A percentile compares a stretch with the other conserved stretches of the same genome.
These are phyloP conservation scores for Nothomitra cinnamomea DNA, from an alignment of 2,329 filamentous ascomycete genomes.

Conservation along the genomic window DNA sequence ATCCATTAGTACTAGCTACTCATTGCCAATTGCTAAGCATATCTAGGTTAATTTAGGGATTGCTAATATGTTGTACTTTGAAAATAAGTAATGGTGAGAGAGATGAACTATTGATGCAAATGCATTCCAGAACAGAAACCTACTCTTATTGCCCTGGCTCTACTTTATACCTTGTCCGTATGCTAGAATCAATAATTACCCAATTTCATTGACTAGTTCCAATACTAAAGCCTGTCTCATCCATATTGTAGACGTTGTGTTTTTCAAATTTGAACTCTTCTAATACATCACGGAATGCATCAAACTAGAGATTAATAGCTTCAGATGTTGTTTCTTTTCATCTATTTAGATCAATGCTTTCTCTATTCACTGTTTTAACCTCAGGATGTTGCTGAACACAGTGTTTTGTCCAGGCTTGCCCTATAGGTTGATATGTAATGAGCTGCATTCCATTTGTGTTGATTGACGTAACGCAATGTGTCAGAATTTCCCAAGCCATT, in stretches of 20 bases:
- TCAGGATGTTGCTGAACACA: background rate
- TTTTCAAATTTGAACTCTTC: too few relatives aligned
- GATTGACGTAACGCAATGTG: background rate
- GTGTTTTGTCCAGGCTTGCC: background rate
- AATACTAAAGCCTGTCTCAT: too few relatives aligned
- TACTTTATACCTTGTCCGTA: background rate
- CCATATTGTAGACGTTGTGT: too few relatives aligned
- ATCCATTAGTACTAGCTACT: too few relatives aligned
- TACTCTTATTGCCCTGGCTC: background rate
- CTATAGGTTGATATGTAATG: background rate
- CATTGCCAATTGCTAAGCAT: background rate
- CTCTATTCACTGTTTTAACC: background rate
- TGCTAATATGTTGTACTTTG: background rate
- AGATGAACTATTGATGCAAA: background rate
- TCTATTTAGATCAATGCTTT: background rate
- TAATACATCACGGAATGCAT: too few relatives aligned
- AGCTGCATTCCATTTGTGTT: background rate
- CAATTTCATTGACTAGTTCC: too few relatives aligned
- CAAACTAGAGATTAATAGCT: too few relatives aligned
- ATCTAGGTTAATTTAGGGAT: background rate
- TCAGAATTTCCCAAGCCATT: background rate
- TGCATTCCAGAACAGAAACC: too few relatives aligned
- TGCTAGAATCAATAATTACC: background rate
- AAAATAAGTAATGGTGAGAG: background rate
- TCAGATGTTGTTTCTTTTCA: background rate